Percentiles rank a stretch among this genome's conserved stretches.
These are phyloP conservation scores for Wickerhamomyces chambardii DNA, from an alignment of 805 yeast genomes.

Conservation along the genomic window DNA sequence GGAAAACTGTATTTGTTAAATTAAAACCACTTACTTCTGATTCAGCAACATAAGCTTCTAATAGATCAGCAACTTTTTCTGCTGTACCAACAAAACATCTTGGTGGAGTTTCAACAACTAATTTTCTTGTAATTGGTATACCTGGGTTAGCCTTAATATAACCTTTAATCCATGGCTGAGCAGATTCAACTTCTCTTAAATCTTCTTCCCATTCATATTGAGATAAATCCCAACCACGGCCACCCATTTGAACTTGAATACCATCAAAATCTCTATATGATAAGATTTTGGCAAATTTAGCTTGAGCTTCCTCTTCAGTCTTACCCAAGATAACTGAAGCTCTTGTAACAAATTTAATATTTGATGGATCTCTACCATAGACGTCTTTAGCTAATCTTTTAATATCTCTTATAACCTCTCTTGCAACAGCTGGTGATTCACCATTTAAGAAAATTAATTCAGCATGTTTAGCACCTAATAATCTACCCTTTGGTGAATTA, in stretches of 20 bases:
- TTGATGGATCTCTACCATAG: constrained; percentile 27
- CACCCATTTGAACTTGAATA: constrained; percentile 34
- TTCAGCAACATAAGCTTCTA: constrained; percentile 30
- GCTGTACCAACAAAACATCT: constrained; percentile 24
- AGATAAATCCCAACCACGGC: constrained; percentile 34
- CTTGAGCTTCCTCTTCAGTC: constrained; percentile 33
- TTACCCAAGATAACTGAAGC: constrained; percentile 28
- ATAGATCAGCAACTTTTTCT: constrained; percentile 29
- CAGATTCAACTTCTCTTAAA: constrained; percentile 17
- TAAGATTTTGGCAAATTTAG: constrained; percentile 23
- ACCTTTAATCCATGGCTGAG: constrained; percentile 11
- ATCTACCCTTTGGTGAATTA: constrained; percentile 30
- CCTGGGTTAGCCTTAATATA: constrained; percentile 8
- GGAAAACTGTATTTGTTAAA: constrained; percentile 25
- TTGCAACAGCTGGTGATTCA: constrained; percentile 22
- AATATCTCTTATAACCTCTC: constrained; percentile 21
- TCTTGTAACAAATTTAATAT: constrained; percentile 29
- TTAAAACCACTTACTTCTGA: constrained; percentile 35
- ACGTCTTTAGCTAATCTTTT: constrained; percentile 25
- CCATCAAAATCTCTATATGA: constrained; percentile 30
- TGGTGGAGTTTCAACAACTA: constrained; percentile 20
- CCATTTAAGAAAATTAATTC: constrained; percentile 31
- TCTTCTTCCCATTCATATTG: constrained; percentile 36
- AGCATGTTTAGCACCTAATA: constrained; percentile 35
- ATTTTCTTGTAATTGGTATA: constrained; percentile 19